These are phyloP conservation scores for Xylaria sp. DNA, from an alignment of 2,329 filamentous ascomycete genomes.

Conservation along the genomic window DNA sequence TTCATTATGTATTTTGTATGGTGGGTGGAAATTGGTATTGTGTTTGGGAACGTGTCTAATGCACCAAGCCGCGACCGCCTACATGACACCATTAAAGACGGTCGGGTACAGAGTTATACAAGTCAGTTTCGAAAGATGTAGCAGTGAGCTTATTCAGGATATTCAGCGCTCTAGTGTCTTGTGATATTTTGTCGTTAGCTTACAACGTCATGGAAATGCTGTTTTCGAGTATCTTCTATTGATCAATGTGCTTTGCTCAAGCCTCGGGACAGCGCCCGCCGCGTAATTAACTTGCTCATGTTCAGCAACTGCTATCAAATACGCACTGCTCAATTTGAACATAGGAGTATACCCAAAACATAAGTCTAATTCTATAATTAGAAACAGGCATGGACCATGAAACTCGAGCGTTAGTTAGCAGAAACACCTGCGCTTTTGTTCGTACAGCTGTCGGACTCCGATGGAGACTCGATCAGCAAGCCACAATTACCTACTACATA, in stretches of 20 bases:
- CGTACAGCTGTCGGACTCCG: not conserved
- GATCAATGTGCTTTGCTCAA: too few relatives aligned
- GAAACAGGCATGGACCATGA: not conserved
- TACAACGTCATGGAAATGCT: too few relatives aligned
- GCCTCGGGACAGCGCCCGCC: not conserved
- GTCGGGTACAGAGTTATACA: not conserved
- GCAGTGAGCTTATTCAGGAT: too few relatives aligned
- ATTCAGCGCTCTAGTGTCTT: too few relatives aligned
- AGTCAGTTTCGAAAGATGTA: not conserved
- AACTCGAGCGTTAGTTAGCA: not conserved
- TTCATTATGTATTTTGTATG: conserved; percentile 2
- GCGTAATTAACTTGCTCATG: not conserved
- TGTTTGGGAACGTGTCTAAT: too few relatives aligned
- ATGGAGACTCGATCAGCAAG: not conserved
- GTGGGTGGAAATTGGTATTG: not conserved
- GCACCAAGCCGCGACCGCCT: not conserved
- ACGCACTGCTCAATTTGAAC: not conserved
- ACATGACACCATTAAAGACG: not conserved
- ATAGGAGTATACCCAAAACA: not conserved
- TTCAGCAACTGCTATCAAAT: not conserved
- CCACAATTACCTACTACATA: not conserved
- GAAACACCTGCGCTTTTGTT: not conserved
- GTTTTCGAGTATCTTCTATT: not conserved
- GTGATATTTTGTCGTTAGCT: too few relatives aligned
- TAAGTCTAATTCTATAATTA: not conserved